These are phyloP conservation scores for Nemania sp. DNA, from an alignment of 2,329 filamentous ascomycete genomes.

Conservation along the genomic window DNA sequence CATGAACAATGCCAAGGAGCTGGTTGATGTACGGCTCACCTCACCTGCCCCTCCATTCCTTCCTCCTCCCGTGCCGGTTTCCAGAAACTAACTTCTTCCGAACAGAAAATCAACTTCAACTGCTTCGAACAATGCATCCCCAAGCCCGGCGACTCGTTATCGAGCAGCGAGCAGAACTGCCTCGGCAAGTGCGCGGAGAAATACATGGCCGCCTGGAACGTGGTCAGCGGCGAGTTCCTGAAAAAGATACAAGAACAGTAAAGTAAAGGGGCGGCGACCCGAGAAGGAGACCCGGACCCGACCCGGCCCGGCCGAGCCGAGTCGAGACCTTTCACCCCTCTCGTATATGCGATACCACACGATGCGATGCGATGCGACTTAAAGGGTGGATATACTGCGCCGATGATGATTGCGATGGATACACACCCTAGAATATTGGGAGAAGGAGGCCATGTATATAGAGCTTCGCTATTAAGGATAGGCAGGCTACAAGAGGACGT, in stretches of 20 bases:
- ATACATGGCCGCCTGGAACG: slow-evolving; percentile 81
- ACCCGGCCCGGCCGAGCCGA: too few relatives aligned
- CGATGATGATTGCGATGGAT: not conserved
- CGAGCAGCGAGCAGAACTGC: slow-evolving; percentile 70
- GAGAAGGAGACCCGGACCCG: not conserved
- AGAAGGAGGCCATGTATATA: too few relatives aligned
- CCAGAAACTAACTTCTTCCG: slow-evolving; percentile 3
- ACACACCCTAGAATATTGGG: too few relatives aligned
- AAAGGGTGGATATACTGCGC: not conserved
- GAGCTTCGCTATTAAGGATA: not conserved
- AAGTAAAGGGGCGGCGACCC: slow-evolving; percentile 24
- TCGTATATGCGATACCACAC: not conserved
- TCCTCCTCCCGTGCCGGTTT: not conserved
- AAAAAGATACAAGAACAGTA: slow-evolving; percentile 62
- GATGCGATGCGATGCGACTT: not conserved
- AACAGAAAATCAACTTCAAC: slow-evolving; percentile 76
- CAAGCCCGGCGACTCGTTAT: slow-evolving; percentile 68
- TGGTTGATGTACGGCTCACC: slow-evolving; percentile 64
- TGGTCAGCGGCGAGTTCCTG: slow-evolving; percentile 70
- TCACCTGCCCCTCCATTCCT: not conserved
- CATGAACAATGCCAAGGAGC: slow-evolving; percentile 67
- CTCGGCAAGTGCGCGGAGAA: slow-evolving; percentile 81
- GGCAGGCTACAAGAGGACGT: not conserved
- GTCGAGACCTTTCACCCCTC: not conserved
- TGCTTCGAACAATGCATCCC: slow-evolving; percentile 80